phyloP scores from a whole-genome alignment of 2,329 filamentous ascomycete species.

The Aspergillus ochraceoroseus region DNA sequence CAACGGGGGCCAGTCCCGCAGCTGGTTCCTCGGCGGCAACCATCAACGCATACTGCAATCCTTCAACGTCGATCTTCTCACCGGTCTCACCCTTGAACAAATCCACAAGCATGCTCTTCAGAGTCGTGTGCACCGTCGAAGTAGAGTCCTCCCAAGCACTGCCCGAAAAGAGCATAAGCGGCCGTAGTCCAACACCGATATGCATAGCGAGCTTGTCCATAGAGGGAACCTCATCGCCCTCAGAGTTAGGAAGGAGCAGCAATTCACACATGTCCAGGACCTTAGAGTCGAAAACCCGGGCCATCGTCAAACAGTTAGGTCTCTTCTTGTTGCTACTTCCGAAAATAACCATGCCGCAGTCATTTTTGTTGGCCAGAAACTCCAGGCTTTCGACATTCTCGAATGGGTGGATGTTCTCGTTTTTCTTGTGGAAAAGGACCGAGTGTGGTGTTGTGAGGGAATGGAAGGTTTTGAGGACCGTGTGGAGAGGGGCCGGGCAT shows the following conservation, averaged over 20 bases:
- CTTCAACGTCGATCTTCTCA: constrained; percentile 87
- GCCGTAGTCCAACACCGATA: constrained; percentile 73
- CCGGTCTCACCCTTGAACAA: constrained; percentile 81
- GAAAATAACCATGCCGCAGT: constrained; percentile 78
- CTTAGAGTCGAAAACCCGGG: constrained; percentile 78
- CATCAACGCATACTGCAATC: constrained; percentile 83
- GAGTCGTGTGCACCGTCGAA: constrained; percentile 71
- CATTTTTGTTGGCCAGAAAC: constrained; percentile 96
- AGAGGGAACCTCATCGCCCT: constrained; percentile 33
- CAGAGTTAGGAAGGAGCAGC: constrained; percentile 69
- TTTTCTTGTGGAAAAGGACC: constrained; percentile 96
- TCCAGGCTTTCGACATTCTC: constrained; percentile 82
- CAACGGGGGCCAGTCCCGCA: constrained; percentile 39
- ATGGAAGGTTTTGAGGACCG: constrained; percentile 78
- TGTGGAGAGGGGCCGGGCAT: constrained; percentile 75
- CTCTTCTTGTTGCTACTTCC: constrained; percentile 87
- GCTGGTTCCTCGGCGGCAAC: constrained; percentile 66
- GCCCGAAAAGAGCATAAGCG: constrained; percentile 86
- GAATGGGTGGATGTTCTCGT: constrained; percentile 81
- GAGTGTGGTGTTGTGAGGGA: constrained; percentile 77
- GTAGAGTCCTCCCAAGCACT: constrained; percentile 80
- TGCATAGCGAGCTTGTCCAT: constrained; percentile 56
- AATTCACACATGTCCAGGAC: constrained; percentile 94
- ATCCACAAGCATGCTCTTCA: constrained; percentile 83
- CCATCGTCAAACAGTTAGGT: constrained; percentile 80